Evolutionary conservation across 345 rosid species (phyloP).

Genomic region (Physaria fendleri): DNA sequence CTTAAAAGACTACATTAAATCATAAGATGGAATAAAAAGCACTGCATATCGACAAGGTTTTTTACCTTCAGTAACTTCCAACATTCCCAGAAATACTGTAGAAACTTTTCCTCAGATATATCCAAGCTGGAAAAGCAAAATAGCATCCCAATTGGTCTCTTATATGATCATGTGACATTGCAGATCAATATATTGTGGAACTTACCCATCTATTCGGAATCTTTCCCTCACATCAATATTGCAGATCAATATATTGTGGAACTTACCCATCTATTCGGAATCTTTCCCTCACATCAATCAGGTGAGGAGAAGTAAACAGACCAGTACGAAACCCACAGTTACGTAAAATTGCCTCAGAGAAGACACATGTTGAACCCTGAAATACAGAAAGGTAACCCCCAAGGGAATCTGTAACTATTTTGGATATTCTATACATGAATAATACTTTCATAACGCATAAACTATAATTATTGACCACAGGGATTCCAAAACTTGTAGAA

Average conservation of each 20-base stretch:
- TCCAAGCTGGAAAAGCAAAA: conserved; percentile 51
- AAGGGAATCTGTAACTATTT: conserved; percentile 7
- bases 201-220: conserved; percentile 76
- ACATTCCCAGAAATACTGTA: conserved; percentile 81
- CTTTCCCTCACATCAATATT: conserved; percentile 95
- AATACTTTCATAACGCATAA: not conserved
- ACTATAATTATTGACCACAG: not conserved
- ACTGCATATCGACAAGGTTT: not conserved
- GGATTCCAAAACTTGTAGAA: not conserved
- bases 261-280: conserved; percentile 76
- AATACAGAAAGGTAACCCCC: not conserved
- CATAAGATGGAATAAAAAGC: conserved; percentile 1
- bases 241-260: not conserved
- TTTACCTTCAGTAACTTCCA: conserved; percentile 67
- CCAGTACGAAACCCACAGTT: conserved; percentile 79
- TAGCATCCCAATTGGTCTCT: conserved; percentile 3
- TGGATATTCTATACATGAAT: not conserved
- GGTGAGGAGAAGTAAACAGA: conserved; percentile 84
- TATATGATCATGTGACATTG: conserved; percentile 1
- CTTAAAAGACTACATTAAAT: not conserved
- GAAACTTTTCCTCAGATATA: conserved; percentile 76
- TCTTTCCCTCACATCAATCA: conserved; percentile 92
- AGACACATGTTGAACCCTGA: conserved; percentile 93
- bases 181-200: conserved; percentile 8
- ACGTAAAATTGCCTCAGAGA: conserved; percentile 77